Conservation (phyloP, 169 alveolate genomes). For the Plasmodium billcollinsi region DNA sequence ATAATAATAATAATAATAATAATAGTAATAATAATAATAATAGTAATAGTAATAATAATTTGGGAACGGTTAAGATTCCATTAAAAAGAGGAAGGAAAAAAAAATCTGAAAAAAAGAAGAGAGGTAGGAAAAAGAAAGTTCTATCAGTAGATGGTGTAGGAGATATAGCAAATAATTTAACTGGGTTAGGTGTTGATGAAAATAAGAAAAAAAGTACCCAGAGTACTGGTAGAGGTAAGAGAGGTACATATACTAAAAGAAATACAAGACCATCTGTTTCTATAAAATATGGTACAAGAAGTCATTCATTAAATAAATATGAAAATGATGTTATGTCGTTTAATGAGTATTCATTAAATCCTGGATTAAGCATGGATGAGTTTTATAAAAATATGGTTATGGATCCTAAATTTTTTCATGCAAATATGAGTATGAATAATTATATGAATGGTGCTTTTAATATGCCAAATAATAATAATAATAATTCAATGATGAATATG, state of each 20-base stretch:
- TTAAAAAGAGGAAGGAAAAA: constrained; percentile 72
- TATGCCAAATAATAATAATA: constrained; percentile 5
- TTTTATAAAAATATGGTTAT: constrained; percentile 30
- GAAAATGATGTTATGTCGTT: constrained; percentile 9
- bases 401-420: constrained; percentile 35
- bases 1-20: not conserved
- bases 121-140: constrained; percentile 71
- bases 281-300: constrained; percentile 67
- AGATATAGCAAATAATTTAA: too few relatives aligned
- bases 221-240: not conserved
- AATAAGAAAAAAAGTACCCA: not conserved
- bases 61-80: constrained; percentile 25
- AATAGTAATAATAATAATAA: not conserved
- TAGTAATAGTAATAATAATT: not conserved
- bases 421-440: constrained; percentile 29
- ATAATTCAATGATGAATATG: not conserved
- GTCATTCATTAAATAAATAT: constrained; percentile 27
- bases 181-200: not conserved
- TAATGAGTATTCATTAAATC: constrained; percentile 3
- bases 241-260: constrained; percentile 20
- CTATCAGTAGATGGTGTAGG: constrained; percentile 2
- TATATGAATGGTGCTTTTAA: constrained; percentile 6
- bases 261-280: constrained; percentile 23
- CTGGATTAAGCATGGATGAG: not conserved
- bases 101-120: constrained; percentile 74